Evolutionary conservation across 441 rosid species (phyloP).

Genomic region (Kokia cookei): DNA sequence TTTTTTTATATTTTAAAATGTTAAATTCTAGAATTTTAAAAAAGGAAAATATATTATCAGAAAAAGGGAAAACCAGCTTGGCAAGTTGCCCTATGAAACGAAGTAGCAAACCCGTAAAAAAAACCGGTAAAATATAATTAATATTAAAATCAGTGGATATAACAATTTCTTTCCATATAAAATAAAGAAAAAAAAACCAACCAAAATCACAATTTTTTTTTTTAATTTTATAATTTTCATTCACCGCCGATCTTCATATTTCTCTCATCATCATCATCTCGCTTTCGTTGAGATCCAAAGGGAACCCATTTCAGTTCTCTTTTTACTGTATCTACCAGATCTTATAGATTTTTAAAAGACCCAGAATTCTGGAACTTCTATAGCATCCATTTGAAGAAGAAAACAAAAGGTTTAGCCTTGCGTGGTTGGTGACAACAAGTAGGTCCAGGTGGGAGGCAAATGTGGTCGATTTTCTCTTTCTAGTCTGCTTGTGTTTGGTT

Average conservation of each 20-base stretch:
- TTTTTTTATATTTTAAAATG: too few relatives aligned
- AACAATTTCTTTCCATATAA: not conserved
- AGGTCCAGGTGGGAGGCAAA: conserved; percentile 25
- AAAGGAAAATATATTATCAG: not conserved
- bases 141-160: conserved; percentile 5
- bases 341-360: not conserved
- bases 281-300: not conserved
- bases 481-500: conserved; percentile 5
- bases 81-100: not conserved
- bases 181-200: not conserved
- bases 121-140: not conserved
- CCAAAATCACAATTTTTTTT: not conserved
- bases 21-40: not conserved
- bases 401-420: not conserved
- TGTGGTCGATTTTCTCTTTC: conserved; percentile 22
- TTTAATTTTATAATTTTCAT: not conserved
- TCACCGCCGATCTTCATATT: not conserved
- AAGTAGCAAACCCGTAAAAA: not conserved
- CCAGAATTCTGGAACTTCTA: conserved; percentile 13
- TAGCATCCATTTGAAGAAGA: not conserved
- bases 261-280: not conserved
- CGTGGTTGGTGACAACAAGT: conserved; percentile 11
- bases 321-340: not conserved
- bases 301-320: not conserved
- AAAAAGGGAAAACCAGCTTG: not conserved